Evolutionary conservation across 306 rosid species (phyloP), one percentile per base, ranked within the genome.

Genomic region (Castanea crenata): DNA sequence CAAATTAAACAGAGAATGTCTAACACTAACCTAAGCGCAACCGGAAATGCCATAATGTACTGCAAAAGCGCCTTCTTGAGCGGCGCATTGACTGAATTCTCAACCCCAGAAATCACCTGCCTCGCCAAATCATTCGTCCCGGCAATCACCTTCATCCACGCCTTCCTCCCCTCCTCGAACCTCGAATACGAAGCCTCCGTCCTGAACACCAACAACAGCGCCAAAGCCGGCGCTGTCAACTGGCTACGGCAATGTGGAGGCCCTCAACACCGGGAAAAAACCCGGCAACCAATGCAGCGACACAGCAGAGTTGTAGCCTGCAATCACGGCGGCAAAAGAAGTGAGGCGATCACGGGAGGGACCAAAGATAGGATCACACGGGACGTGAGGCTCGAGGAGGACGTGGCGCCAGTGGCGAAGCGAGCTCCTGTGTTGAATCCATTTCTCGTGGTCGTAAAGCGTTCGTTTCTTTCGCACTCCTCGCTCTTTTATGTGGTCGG

Each of bases 161-260:
- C 94, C 76, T 88, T 94, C 88, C 90, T 89, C 74, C 98, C 98
- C 71, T 94, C 98, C 34, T 89, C 89, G 32, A 83, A 94, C 70
- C 98, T 85, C 25, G 97, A 57, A 52, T 94, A 94, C 1, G 98
- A 92, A 2, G 98, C 98, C 75, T 94, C 98, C 1, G 98, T 94
- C 32, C 98, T 77, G 74, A 94, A 94, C 65, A 94, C 98, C 74
- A 94, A 77, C 81, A 94, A 76, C 34, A 94, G 88, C 1, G 97
- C 98, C 81, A 94, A 78, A 0, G 98, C 98, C 16, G 98, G 93
- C 0, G 98, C 98, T 5, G 96, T 94, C 76, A 94, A 82, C 83
- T 94, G 97, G 83, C n/a, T 92, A 94, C 3, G 98, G 97, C 76
- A 94, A 82, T 0, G 98, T 18, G 1, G 97, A 89, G 69, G 92